These are phyloP conservation scores for Cercospora sojina DNA, from an alignment of 2,329 filamentous ascomycete genomes.

Conservation along the genomic window DNA sequence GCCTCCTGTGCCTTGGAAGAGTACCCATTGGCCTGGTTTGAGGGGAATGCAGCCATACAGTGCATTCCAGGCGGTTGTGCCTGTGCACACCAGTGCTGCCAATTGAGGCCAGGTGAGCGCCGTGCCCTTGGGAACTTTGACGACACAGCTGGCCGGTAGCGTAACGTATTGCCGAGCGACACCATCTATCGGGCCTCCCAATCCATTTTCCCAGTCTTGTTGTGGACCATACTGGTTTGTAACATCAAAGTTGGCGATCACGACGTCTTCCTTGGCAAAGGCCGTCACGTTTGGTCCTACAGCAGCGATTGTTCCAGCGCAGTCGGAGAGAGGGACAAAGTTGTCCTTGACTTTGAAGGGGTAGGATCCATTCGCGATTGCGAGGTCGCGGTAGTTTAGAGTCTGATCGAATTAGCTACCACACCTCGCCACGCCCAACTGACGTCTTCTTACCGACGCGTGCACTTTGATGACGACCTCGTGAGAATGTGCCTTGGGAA, in stretches of 20 bases:
- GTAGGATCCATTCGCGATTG: constrained; percentile 21
- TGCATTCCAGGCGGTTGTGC: constrained; percentile 29
- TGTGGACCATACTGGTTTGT: constrained; percentile 53
- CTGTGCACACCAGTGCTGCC: constrained; percentile 27
- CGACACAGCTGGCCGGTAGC: constrained; percentile 55
- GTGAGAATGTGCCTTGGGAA: constrained; percentile 37
- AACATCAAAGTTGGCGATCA: constrained; percentile 48
- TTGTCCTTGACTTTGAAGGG: constrained; percentile 26
- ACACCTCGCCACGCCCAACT: background rate
- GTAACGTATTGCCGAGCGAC: constrained; percentile 59
- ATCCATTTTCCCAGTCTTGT: constrained; percentile 39
- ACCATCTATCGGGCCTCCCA: constrained; percentile 60
- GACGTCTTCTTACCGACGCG: constrained; percentile 37
- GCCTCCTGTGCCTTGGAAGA: constrained; percentile 44
- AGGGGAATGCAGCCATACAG: constrained; percentile 28
- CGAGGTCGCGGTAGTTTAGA: constrained; percentile 52
- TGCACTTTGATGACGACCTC: constrained; percentile 52
- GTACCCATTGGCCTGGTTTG: constrained; percentile 28
- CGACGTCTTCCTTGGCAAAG: constrained; percentile 56
- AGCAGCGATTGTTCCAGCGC: constrained; percentile 60
- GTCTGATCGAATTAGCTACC: constrained; percentile 30
- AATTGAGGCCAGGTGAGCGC: constrained; percentile 23
- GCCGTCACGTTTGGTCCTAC: constrained; percentile 41
- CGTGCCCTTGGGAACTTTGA: constrained; percentile 49
- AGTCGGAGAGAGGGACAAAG: constrained; percentile 66